Base-by-base conservation (phyloP, 2,329 filamentous ascomycete species). In the Neurospora sp. region DNA sequence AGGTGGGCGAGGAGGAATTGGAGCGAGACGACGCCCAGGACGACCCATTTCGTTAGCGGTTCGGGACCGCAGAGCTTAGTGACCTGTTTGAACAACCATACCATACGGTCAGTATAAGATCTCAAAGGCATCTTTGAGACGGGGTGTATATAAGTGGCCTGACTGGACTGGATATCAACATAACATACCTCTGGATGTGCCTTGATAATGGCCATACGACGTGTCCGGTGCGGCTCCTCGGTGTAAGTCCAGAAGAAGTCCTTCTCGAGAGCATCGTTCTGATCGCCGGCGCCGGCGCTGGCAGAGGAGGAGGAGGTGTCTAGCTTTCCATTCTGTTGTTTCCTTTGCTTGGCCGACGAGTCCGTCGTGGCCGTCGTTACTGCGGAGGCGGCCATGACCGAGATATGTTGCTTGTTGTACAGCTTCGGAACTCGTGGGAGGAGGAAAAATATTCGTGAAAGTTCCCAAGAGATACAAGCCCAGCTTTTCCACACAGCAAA, bases 161-260 rank as follows among this genome's bases (percentile, higher is more conserved):
- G 46, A 17, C 52, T 19, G 2, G 39, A 15, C 38, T 40, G 12
- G 28, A 39, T n/a, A n/a, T 41, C 15, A 10, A 41, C 2, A 43
- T 33, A 33, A 73, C 79, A 23, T 83, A 95, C 93, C 87, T 99
- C 95, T 66, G 96, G 96, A 79, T 99, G 95, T 69, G 95, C 94
- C 83, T 97, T 98, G 82, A 99, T 98, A 77, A 99, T 99, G 72
- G 93, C 93, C 76, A 95, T 88, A 70, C 96, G 88, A 75, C 96
- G 86, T 39, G 95, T 96, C 75, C 93, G 89, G 81, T 99, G 96
- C 72, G 96, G 96, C 82, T 99, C 96, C 80, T 99, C 96, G 10
- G 96, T 97, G 79, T 99, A 98, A 52, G 96, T 97, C 96, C 96
- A 98, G 83, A 97, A 97, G 85, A 98, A 98, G 79, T 89, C 86